These are phyloP conservation scores for Skeletonema menzelii DNA, from an alignment of 108 stramenopile genomes.

Conservation along the genomic window DNA sequence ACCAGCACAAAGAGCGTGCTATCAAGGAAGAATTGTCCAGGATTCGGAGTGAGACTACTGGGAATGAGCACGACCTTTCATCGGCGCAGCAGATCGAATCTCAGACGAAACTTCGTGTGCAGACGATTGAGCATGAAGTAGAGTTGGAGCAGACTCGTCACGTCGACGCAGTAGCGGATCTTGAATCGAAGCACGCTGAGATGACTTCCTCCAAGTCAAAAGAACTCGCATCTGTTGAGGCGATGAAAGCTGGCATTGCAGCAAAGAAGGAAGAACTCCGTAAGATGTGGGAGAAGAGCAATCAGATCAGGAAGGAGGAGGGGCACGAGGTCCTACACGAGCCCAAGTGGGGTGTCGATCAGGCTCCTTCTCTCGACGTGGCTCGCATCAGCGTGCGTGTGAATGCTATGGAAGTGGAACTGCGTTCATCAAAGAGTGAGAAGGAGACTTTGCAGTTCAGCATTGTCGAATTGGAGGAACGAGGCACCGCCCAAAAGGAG, in stretches of 20 bases:
- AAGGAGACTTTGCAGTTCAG: constrained; percentile 17
- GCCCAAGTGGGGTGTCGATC: constrained; percentile 42
- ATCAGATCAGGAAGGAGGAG: constrained; percentile 34
- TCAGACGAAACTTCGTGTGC: constrained; percentile 52
- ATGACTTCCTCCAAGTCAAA: constrained; percentile 31
- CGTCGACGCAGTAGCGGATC: constrained; percentile 15
- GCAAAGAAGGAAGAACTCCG: constrained; percentile 41
- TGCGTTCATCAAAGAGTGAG: constrained; percentile 16
- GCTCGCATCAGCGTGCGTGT: constrained; percentile 42
- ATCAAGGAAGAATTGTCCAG: constrained; percentile 36
- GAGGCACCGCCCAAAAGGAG: constrained; percentile 1
- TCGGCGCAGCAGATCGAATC: constrained; percentile 51
- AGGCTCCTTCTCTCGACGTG: constrained; percentile 44
- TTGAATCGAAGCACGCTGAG: constrained; percentile 23
- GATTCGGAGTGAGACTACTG: constrained; percentile 37
- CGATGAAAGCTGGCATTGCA: constrained; percentile 39
- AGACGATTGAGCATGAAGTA: constrained; percentile 52
- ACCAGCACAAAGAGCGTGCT: constrained; percentile 36
- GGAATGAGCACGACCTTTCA: constrained; percentile 38
- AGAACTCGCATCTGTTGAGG: constrained; percentile 27
- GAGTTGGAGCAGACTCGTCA: constrained; percentile 51
- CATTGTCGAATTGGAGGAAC: constrained; percentile 16
- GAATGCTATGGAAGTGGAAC: constrained; percentile 21
- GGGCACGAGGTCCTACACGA: constrained; percentile 28
- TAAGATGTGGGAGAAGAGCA: constrained; percentile 45